Evolutionary conservation across 441 rosid genomes (phyloP), one percentile per base, ranked within the genome.

Genomic region (Gossypium gossypioides): DNA sequence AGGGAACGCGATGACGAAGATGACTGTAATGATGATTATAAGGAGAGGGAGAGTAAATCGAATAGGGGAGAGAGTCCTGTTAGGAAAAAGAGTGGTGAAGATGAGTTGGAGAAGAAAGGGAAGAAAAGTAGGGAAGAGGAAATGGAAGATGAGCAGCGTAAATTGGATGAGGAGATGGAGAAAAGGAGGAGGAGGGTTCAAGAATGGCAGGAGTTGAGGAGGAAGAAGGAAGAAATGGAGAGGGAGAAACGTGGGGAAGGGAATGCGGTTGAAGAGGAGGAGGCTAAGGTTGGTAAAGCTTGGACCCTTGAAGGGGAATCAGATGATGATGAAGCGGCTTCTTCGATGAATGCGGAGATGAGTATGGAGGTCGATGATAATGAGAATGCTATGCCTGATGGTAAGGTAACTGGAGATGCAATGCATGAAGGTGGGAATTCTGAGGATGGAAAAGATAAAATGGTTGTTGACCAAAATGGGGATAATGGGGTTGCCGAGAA

Each of bases 171-270:
- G 70, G 96, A 94, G 77, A 86, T 83, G 80, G 98, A 94, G 74
- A 94, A 91, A 77, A 83, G 98, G 78, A 88, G 98, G 81, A 87
- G 97, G 77, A 86, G 98, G 82, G 96, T 94, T 55, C 98, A 91
- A 79, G 97, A 94, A 80, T 91, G 98, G 98, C 98, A 94, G 78
- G 98, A 91, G 76, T 71, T 88, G 68, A 88, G 75, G 86, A 89
- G 97, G 87, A 84, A 89, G 83, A 93, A 87, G 81, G 96, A 91
- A 78, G 96, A 93, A 68, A 69, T 82, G 0, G 91, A 88, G 79
- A 79, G 81, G 57, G 87, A 85, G 62, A 90, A 83, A 74, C 76
- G 29, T 0, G 95, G 89, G 16, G 89, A 81, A 40, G 79, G 44
- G 4, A 83, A 71, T 78, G 81, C 7, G 10, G 83, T 83, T 59